Percentiles rank a stretch among this genome's conserved stretches.
phyloP scores from a whole-genome alignment of 805 yeast genomes.

The Isabelozyma rhagii region DNA sequence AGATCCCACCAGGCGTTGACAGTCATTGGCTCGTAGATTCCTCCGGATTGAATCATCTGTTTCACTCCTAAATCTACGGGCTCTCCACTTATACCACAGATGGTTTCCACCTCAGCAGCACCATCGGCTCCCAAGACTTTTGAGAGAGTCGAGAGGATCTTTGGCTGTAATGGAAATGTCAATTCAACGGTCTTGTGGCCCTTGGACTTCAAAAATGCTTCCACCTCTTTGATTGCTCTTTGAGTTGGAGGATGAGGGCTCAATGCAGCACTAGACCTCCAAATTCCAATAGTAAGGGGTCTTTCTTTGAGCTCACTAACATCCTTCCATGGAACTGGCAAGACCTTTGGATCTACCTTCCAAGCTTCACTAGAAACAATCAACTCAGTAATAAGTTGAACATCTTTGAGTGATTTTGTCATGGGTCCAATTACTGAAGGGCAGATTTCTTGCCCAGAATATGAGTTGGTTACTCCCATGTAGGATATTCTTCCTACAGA shows the following conservation, averaged over 20 bases:
- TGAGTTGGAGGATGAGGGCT: conserved; percentile 5
- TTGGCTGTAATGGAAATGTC: conserved; percentile 32
- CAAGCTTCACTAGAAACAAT: conserved; percentile 4
- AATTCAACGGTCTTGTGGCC: conserved; percentile 52
- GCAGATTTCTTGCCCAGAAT: background rate
- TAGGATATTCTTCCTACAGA: conserved; percentile 48
- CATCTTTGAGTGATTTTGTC: conserved; percentile 8
- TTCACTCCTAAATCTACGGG: conserved; percentile 40
- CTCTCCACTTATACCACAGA: conserved; percentile 36
- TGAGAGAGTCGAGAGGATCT: conserved; percentile 13
- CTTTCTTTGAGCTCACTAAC: background rate
- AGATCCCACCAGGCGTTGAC: conserved; percentile 31
- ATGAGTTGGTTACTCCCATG: background rate
- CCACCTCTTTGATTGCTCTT: conserved; percentile 2
- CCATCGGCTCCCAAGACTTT: conserved; percentile 43
- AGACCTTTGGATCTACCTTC: conserved; percentile 3
- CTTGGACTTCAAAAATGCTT: background rate
- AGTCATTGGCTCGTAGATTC: conserved; percentile 29
- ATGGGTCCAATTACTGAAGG: conserved; percentile 12
- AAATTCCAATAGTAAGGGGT: conserved; percentile 1
- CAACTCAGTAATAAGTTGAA: conserved; percentile 2
- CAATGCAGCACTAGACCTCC: background rate
- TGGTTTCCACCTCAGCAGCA: conserved; percentile 29
- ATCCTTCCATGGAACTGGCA: conserved; percentile 3
- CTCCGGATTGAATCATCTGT: conserved; percentile 22